Evolutionary conservation across 2,329 filamentous ascomycete genomes (phyloP).

Genomic region (Penicillium sp.): DNA sequence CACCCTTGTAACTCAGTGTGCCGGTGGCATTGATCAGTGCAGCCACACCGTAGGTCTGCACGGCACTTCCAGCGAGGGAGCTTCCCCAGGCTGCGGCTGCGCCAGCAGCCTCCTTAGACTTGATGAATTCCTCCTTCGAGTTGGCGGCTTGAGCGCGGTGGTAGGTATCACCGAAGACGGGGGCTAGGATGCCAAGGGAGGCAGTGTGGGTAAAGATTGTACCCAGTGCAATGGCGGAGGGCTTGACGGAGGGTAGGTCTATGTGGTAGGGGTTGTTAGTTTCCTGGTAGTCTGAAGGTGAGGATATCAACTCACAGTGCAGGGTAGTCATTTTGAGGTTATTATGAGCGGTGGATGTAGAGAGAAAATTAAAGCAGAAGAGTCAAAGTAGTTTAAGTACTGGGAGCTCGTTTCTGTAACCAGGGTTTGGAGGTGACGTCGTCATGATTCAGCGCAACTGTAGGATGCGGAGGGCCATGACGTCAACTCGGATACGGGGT

Average conservation of each 20-base stretch:
- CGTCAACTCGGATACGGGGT: constrained; percentile 1
- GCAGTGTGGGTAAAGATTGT: constrained; percentile 92
- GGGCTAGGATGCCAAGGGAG: constrained; percentile 81
- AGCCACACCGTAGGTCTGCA: constrained; percentile 86
- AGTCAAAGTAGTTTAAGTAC: neutral
- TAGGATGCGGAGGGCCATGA: constrained; percentile 7
- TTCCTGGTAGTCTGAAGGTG: neutral
- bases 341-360: neutral
- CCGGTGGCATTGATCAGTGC: constrained; percentile 92
- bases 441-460: constrained; percentile 6
- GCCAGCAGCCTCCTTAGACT: constrained; percentile 85
- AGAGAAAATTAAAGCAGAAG: neutral
- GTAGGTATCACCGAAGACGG: constrained; percentile 92
- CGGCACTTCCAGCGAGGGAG: constrained; percentile 79
- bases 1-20: constrained; percentile 94
- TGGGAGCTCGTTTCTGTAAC: constrained; percentile 5
- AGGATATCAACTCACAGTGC: constrained; percentile 3
- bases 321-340: constrained; percentile 7
- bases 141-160: constrained; percentile 86
- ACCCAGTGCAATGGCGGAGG: constrained; percentile 93
- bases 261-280: neutral
- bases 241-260: constrained; percentile 85
- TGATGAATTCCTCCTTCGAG: constrained; percentile 94
- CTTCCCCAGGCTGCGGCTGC: constrained; percentile 88
- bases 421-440: constrained; percentile 5